Percentiles rank a stretch among this genome's conserved stretches.
These are phyloP conservation scores for Scleroderma bovista DNA, from an alignment of 768 basidiomycete genomes.

Conservation along the genomic window DNA sequence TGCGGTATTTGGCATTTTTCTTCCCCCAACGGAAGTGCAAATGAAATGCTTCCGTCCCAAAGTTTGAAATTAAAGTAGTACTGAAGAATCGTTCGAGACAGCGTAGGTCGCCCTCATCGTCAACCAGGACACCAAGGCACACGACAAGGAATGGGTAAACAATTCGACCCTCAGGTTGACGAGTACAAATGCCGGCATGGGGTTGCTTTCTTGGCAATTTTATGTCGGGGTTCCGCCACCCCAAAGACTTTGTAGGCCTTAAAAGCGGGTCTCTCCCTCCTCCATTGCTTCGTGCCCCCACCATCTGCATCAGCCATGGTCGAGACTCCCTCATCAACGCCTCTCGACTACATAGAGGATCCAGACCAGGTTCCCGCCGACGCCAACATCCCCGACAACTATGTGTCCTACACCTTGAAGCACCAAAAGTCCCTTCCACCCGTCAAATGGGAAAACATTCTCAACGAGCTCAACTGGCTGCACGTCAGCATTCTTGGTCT, in stretches of 20 bases:
- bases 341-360: conserved; percentile 16
- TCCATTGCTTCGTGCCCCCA: conserved; percentile 16
- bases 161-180: no score
- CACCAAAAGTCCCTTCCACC: conserved; percentile 66
- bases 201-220: background rate
- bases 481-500: conserved; percentile 66
- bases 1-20: no score
- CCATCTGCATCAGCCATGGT: no score
- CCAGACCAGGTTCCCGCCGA: conserved; percentile 38
- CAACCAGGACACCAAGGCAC: no score
- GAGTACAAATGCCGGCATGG: no score
- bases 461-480: conserved; percentile 70
- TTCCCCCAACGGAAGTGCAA: no score
- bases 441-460: conserved; percentile 52
- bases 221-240: conserved; percentile 7
- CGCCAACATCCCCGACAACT: conserved; percentile 73
- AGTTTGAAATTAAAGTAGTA: background rate
- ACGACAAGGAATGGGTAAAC: no score
- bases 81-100: background rate
- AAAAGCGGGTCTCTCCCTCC: conserved; percentile 9
- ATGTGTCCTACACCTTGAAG: conserved; percentile 69
- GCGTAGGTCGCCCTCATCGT: no score
- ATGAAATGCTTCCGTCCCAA: conserved; percentile 1
- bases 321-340: no score
- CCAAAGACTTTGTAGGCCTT: conserved; percentile 31